Conservation (phyloP, 345 rosid genomes). For the Linum usitatissimum region DNA sequence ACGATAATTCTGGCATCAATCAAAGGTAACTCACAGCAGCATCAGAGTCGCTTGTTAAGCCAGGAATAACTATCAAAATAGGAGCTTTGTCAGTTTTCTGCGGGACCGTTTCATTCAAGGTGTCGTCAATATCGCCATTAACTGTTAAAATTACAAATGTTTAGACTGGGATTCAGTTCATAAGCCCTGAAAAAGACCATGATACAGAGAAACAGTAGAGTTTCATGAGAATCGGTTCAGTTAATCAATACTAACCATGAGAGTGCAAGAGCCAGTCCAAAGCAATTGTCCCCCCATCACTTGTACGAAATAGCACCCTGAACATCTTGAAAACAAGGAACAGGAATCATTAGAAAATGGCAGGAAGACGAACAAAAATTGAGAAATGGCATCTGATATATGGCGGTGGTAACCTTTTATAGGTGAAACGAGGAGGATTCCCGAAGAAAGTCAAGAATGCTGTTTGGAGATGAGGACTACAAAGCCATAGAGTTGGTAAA, state of each 20-base stretch:
- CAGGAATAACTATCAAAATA: slow-evolving; percentile 37
- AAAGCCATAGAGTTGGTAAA: slow-evolving; percentile 33
- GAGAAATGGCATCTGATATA: not conserved
- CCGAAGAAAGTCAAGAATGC: slow-evolving; percentile 25
- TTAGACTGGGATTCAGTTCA: not conserved
- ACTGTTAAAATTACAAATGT: slow-evolving; percentile 14
- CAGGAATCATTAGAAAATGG: not conserved
- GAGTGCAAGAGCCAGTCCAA: slow-evolving; percentile 25
- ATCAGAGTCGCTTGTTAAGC: slow-evolving; percentile 45
- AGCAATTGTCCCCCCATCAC: slow-evolving; percentile 35
- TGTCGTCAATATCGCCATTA: slow-evolving; percentile 15
- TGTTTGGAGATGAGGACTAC: slow-evolving; percentile 38
- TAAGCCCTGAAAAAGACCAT: not conserved
- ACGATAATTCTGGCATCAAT: not conserved
- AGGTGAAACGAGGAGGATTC: slow-evolving; percentile 23
- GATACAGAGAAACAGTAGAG: not conserved
- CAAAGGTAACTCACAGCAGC: slow-evolving; percentile 26
- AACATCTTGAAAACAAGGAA: not conserved
- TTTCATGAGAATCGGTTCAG: not conserved
- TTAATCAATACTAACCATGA: slow-evolving; percentile 18
- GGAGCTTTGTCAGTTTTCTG: slow-evolving; percentile 25
- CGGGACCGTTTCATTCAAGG: slow-evolving; percentile 11
- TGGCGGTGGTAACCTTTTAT: slow-evolving; percentile 14
- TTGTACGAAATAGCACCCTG: slow-evolving; percentile 18
- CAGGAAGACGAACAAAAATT: not conserved